Conservation (phyloP, 1,284 basidiomycete genomes). For the Leccinum fallax region DNA sequence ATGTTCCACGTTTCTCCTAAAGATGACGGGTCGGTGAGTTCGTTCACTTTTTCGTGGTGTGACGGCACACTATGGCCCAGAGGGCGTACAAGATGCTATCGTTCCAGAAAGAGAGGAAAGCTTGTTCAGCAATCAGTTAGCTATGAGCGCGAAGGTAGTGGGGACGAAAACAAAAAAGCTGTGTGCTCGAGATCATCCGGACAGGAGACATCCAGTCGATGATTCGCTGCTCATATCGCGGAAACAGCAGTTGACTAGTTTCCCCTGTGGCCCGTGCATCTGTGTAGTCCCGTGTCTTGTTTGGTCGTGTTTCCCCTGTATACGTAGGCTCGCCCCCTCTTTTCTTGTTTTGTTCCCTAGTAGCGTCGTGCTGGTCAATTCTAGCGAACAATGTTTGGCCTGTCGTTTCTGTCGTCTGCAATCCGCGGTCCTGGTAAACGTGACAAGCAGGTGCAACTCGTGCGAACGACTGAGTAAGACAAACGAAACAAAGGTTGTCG, state of each 20-base stretch:
- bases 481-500: neutral
- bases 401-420: too few species aligned
- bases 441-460: neutral
- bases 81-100: conserved; percentile 98
- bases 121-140: conserved; percentile 50
- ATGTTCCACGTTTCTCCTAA: conserved; percentile 99
- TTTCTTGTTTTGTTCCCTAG: too few species aligned
- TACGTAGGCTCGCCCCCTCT: too few species aligned
- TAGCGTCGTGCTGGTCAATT: too few species aligned
- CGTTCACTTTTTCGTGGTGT: neutral
- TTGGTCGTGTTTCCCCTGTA: too few species aligned
- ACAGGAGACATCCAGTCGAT: neutral
- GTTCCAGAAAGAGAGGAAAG: conserved; percentile 97
- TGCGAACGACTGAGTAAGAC: conserved; percentile 2
- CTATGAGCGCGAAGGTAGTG: conserved; percentile 29
- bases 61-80: conserved; percentile 38
- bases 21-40: conserved; percentile 2
- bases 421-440: too few species aligned
- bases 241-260: conserved; percentile 4
- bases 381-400: too few species aligned
- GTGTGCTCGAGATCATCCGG: conserved; percentile 7
- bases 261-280: too few species aligned
- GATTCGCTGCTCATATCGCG: conserved; percentile 16
- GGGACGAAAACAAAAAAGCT: neutral
- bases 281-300: too few species aligned